phyloP scores from a whole-genome alignment of 805 yeast species.

The Teunomyces barrocoloradensis region DNA sequence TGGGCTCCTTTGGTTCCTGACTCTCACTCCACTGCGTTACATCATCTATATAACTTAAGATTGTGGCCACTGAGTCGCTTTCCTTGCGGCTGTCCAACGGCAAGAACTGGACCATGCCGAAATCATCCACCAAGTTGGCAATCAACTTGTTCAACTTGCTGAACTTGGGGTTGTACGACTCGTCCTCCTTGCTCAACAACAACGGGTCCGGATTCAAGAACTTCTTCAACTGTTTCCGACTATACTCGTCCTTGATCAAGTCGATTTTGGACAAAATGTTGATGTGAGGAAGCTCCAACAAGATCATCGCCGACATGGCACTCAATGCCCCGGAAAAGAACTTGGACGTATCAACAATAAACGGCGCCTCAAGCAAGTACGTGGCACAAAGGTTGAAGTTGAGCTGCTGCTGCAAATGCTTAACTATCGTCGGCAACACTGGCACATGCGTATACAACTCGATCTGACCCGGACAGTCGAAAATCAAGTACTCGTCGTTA shows the following conservation, averaged over 20 bases:
- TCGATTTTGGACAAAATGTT: constrained; percentile 87
- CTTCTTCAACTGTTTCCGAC: constrained; percentile 73
- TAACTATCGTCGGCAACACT: constrained; percentile 82
- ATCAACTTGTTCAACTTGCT: constrained; percentile 73
- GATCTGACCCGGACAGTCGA: constrained; percentile 97
- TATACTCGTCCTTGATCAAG: constrained; percentile 73
- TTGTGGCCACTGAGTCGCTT: constrained; percentile 74
- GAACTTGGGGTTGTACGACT: constrained; percentile 53
- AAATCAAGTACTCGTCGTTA: constrained; percentile 89
- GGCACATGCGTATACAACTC: constrained; percentile 95
- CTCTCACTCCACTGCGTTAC: constrained; percentile 96
- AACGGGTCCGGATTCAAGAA: constrained; percentile 91
- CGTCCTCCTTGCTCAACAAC: constrained; percentile 47
- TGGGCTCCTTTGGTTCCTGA: constrained; percentile 96
- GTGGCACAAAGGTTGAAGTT: constrained; percentile 91
- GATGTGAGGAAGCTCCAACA: constrained; percentile 91
- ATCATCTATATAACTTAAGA: constrained; percentile 90
- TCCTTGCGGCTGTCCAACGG: constrained; percentile 74
- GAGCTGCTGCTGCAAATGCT: constrained; percentile 74
- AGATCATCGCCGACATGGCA: constrained; percentile 98
- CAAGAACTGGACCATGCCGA: constrained; percentile 97
- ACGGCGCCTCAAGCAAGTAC: constrained; percentile 89
- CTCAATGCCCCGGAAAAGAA: constrained; percentile 93
- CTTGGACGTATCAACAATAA: constrained; percentile 84
- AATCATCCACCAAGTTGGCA: constrained; percentile 90